Percentiles rank a stretch among this genome's conserved stretches.
phyloP scores from a whole-genome alignment of 2,329 filamentous ascomycete genomes.

The Aspergillus sojae region DNA sequence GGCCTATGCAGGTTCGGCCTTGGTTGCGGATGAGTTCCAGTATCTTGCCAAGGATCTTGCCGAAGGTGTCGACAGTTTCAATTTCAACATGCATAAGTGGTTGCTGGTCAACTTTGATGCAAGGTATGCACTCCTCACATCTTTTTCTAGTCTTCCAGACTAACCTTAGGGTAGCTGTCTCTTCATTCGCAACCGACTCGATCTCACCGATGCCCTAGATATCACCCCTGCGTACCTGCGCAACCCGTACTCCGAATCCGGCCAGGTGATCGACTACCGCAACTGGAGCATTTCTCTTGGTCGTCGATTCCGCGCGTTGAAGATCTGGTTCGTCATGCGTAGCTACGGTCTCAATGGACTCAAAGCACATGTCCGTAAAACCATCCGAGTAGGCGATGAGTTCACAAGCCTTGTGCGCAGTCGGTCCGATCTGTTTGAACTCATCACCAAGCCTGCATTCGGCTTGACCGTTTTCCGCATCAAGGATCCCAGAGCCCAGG shows the following conservation, averaged over 20 bases:
- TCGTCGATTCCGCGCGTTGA: constrained; percentile 81
- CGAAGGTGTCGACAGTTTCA: constrained; percentile 78
- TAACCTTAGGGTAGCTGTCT: constrained; percentile 53
- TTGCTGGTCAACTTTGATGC: constrained; percentile 90
- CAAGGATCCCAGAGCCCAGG: constrained; percentile 42
- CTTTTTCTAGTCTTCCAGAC: too few species aligned
- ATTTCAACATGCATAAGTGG: constrained; percentile 98
- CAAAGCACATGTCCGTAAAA: constrained; percentile 70
- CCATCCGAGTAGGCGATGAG: constrained; percentile 68
- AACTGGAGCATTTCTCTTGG: constrained; percentile 98
- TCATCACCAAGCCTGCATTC: constrained; percentile 75
- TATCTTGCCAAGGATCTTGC: constrained; percentile 63
- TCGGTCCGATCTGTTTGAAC: constrained; percentile 71
- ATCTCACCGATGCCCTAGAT: constrained; percentile 78
- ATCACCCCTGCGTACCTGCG: constrained; percentile 80
- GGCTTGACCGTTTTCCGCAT: constrained; percentile 77
- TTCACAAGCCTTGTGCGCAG: constrained; percentile 65
- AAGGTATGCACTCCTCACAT: constrained; percentile 33
- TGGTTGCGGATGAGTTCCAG: constrained; percentile 80
- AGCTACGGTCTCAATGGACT: constrained; percentile 79
- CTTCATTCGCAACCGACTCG: constrained; percentile 72
- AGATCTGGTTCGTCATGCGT: constrained; percentile 93
- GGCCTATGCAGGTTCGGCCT: constrained; percentile 84
- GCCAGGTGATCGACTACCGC: constrained; percentile 89
- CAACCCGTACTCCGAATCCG: constrained; percentile 78